Evolutionary conservation across 305 asterid species (phyloP), one percentile per base, ranked within the genome.

Genomic region (Fraxinus albicans): DNA sequence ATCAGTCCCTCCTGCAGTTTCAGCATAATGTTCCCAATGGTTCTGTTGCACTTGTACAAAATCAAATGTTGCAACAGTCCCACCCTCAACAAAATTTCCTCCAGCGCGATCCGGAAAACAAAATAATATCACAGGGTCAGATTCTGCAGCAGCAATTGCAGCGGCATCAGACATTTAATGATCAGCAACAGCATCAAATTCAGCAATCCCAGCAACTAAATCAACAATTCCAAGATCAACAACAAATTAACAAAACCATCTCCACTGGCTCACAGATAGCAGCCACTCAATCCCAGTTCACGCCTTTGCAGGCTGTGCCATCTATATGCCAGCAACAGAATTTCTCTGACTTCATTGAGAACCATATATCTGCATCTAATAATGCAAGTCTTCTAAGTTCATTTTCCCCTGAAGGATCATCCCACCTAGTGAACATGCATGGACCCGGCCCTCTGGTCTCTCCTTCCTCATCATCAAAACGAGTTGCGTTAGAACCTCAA

Each of bases 401-500:
- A 38, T 90, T 90, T 86, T 88, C 98, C 76, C 89, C 85, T 35
- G 97, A 90, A 65, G 96, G 89, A 75, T 88, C 85, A 38, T 82
- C 94, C 79, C 91, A 86, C 67, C 55, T 80, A 38, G 81, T 70
- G 73, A 89, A 88, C 90, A 44, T 88, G 88, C 89, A 86, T 5
- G 96, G 90, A 33, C 79, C 92, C 58, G 89, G 86, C 83, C 86
- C 94, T 75, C 80, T 88, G 7, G 88, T 78, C 77, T 90, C 97
- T 73, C 88, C 86, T 80, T 89, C 95, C 77, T 86, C 93, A 17
- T 88, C 91, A 13, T 88, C 97, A 19, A 96, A 96, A 88, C 91
- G 97, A 82, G 85, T 90, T 25, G 95, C 97, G 4, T 72, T 94
- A 67, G 98, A 91, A 83, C 92, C 95, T 78, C 97, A 90, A 60